phyloP scores from a whole-genome alignment of 805 yeast species.

The Teunomyces pallodes region DNA sequence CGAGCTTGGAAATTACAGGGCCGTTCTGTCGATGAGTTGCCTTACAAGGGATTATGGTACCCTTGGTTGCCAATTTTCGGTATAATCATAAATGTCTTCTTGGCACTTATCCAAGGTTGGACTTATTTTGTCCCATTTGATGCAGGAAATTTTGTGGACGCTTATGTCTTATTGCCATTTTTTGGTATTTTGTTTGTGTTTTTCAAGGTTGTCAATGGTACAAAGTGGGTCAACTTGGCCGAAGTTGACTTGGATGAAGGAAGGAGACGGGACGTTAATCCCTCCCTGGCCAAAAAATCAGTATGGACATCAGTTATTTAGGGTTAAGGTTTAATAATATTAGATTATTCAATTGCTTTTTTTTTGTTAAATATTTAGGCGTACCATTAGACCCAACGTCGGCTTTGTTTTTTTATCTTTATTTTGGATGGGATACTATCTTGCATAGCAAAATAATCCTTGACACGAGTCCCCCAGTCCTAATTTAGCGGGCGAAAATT shows the following conservation, averaged over 20 bases:
- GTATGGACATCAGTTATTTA: background rate
- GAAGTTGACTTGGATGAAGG: slow-evolving; percentile 54
- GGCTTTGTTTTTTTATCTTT: background rate
- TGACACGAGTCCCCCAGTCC: background rate
- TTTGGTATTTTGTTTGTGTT: slow-evolving; percentile 41
- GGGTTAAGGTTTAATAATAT: background rate
- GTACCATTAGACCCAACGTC: background rate
- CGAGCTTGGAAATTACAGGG: slow-evolving; percentile 39
- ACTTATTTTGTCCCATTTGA: slow-evolving; percentile 57
- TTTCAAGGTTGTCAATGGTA: slow-evolving; percentile 39
- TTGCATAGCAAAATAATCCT: background rate
- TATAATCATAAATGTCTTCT: slow-evolving; percentile 46
- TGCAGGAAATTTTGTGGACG: slow-evolving; percentile 47
- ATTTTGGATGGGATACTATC: background rate
- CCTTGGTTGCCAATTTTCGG: slow-evolving; percentile 54
- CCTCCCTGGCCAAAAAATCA: background rate
- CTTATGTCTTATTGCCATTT: slow-evolving; percentile 61
- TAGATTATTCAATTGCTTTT: background rate
- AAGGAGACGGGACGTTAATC: slow-evolving; percentile 37
- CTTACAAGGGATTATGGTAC: slow-evolving; percentile 40
- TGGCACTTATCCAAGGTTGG: slow-evolving; percentile 68
- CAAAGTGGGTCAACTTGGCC: slow-evolving; percentile 39
- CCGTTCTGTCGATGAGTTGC: slow-evolving; percentile 30
- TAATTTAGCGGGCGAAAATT: background rate
- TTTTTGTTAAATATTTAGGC: background rate